phyloP scores from a whole-genome alignment of 495 filamentous ascomycete species.

The Neurospora sp. region DNA sequence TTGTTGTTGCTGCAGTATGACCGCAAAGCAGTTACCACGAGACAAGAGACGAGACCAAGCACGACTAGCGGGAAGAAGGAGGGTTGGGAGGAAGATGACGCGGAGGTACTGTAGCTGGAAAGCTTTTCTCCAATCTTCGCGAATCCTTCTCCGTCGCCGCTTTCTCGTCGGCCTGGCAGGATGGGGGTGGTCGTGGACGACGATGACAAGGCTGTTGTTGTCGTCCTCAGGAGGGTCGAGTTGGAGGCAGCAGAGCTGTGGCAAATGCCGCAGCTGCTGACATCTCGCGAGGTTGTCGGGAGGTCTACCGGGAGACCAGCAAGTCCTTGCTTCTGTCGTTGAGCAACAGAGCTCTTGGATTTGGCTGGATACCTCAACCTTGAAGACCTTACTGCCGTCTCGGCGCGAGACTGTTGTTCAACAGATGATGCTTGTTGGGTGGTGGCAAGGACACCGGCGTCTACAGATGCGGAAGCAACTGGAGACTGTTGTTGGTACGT shows the following conservation, averaged over 20 bases:
- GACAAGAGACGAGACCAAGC: conserved; percentile 25
- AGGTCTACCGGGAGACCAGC: neutral
- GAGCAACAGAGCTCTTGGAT: neutral
- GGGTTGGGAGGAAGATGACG: neutral
- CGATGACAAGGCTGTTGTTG: neutral
- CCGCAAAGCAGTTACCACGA: conserved; percentile 12
- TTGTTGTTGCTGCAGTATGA: neutral
- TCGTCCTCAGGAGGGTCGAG: neutral
- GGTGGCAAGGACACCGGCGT: neutral
- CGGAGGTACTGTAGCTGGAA: neutral
- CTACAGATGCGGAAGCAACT: neutral
- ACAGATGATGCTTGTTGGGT: neutral
- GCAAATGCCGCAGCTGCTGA: neutral
- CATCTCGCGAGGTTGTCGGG: neutral
- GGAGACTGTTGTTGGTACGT: neutral
- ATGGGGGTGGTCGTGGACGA: neutral
- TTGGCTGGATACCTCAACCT: neutral
- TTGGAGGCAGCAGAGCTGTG: neutral
- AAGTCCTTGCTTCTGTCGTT: neutral
- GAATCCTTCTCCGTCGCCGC: neutral
- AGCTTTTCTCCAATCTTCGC: neutral
- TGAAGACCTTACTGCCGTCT: neutral
- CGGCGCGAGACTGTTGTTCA: neutral
- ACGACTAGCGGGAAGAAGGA: conserved; percentile 19
- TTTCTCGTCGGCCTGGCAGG: neutral